Evolutionary conservation across 2,329 filamentous ascomycete species (phyloP).

Genomic region (Capronia epimyces): DNA sequence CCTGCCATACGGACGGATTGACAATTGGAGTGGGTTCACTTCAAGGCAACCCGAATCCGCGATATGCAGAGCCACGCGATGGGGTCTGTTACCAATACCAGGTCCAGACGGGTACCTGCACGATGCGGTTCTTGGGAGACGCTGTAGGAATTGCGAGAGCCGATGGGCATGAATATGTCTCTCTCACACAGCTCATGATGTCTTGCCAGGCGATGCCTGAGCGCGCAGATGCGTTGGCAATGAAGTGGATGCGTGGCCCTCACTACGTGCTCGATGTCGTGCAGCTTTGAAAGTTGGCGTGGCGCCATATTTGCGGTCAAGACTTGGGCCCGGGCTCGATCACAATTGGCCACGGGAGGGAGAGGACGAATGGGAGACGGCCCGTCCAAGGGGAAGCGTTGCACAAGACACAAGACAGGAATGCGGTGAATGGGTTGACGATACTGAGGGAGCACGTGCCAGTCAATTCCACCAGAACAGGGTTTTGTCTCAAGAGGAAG

Average conservation of each 20-base stretch:
- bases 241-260: background rate
- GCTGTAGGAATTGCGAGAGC: background rate
- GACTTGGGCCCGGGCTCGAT: background rate
- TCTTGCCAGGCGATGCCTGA: background rate
- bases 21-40: background rate
- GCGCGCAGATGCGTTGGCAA: background rate
- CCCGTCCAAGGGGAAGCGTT: background rate
- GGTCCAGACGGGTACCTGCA: background rate
- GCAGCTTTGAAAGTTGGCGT: background rate
- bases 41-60: background rate
- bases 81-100: background rate
- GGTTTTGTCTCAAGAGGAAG: too few relatives aligned
- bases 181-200: background rate
- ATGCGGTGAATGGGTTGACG: conserved; percentile 11
- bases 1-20: background rate
- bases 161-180: background rate
- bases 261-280: background rate
- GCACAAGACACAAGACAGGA: background rate
- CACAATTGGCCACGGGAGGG: background rate
- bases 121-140: background rate
- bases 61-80: background rate
- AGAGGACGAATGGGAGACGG: background rate
- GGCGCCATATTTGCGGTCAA: background rate
- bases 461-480: background rate
- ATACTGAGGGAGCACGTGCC: conserved; percentile 7